Evolutionary conservation across 192 early-diverging fungal genomes (phyloP), one percentile per base, ranked within the genome.

Genomic region (Coemansia javaensis): DNA sequence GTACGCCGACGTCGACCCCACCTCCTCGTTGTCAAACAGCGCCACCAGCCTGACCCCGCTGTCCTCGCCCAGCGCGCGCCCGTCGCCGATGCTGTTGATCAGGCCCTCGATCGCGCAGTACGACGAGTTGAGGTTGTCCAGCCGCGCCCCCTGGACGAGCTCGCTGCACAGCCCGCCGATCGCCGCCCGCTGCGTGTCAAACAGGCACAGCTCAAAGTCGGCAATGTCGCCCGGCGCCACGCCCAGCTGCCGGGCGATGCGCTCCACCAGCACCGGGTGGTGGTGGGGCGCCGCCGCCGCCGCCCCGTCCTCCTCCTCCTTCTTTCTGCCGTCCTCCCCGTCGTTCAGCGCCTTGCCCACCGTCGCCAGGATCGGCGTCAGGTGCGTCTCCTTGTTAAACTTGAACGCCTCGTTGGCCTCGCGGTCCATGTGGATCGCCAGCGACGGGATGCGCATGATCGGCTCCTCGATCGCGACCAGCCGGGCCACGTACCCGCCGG

Each of bases 11-110:
- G 69, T 77, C 22, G 89, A 91, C 22, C 97, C 97, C 27, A 99
- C 82, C 54, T 99, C 97, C 65, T 99, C 97, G 75, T 99, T 97
- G 66, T 99, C 97, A 56, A 99, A 99, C 31, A 98, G 78, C 20
- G 87, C 81, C 30, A 92, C 80, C 32, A 99, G 69, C 36, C 94
- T 85, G 53, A 96, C 84, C 14, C 65, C 48, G 23, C 60, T 30
- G 40, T 75, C 72, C n/a, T 64, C 32, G n/a, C 20, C 42, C 3
- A 44, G 32, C 28, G 89, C 27, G 30, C 62, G 63, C 12, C 70
- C 59, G 7, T 38, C 40, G 40, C 22, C 36, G 16, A 52, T 55
- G 28, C 61, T 77, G 64, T 59, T 53, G 36, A 58, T 54, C 46
- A 59, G 44, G 18, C 79, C 82, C 39, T 76, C 77, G 28, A 95